phyloP scores from a whole-genome alignment of 805 yeast genomes.

The Ogataea neopini region DNA sequence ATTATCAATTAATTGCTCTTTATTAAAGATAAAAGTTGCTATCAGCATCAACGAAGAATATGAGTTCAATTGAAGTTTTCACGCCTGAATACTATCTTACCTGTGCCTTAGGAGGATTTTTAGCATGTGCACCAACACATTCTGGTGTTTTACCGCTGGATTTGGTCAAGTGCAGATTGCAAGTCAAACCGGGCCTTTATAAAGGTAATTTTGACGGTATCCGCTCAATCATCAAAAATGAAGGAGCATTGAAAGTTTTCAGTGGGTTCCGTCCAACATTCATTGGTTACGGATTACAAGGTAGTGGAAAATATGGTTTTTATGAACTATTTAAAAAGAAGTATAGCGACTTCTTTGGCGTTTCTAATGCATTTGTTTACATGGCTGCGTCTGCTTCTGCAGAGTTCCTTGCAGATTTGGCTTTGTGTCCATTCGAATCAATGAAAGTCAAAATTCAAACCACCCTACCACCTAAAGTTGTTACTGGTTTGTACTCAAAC shows the following conservation, averaged over 20 bases:
- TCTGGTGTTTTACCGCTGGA: slow-evolving; percentile 91
- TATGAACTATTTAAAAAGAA: slow-evolving; percentile 87
- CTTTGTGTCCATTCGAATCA: slow-evolving; percentile 92
- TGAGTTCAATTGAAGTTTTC: slow-evolving; percentile 47
- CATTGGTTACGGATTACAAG: slow-evolving; percentile 92
- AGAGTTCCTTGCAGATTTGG: slow-evolving; percentile 87
- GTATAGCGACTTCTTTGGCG: slow-evolving; percentile 69
- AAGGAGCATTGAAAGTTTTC: slow-evolving; percentile 74
- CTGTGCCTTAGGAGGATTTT: slow-evolving; percentile 74
- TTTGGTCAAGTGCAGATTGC: slow-evolving; percentile 89
- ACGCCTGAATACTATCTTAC: slow-evolving; percentile 66
- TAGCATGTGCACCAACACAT: slow-evolving; percentile 98
- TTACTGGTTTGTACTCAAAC: slow-evolving; percentile 58
- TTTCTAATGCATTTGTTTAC: slow-evolving; percentile 69
- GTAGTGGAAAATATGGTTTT: slow-evolving; percentile 96
- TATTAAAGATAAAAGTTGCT: too few species aligned
- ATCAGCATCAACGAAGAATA: not conserved
- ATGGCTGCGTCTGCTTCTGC: slow-evolving; percentile 90
- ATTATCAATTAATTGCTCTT: too few species aligned
- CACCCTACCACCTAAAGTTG: slow-evolving; percentile 79
- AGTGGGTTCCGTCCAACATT: slow-evolving; percentile 93
- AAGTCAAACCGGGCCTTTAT: slow-evolving; percentile 76
- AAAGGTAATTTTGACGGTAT: slow-evolving; percentile 81
- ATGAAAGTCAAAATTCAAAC: slow-evolving; percentile 95
- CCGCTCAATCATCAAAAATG: slow-evolving; percentile 66